Base-by-base conservation (phyloP, 2,329 filamentous ascomycete genomes). In the Fonsecaea multimorphosa region DNA sequence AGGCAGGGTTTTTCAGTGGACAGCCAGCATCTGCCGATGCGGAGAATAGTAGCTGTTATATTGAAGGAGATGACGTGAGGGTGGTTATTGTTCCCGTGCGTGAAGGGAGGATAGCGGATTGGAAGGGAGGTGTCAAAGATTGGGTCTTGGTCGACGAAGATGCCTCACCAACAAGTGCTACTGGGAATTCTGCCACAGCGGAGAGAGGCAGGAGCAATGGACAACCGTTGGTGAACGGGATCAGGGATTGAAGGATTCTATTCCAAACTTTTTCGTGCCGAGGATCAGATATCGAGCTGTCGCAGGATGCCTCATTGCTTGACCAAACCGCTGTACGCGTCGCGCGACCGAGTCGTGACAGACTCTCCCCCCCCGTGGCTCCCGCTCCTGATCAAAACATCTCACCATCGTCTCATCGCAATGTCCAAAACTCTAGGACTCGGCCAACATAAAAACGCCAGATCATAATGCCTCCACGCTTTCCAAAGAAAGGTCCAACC, bases 111-210 rank as follows among this genome's bases (percentile, higher is more conserved):
- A 96, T 96, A 73, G 93, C 91, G 70, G 95, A 97, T 77, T 97
- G 91, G 91, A 97, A 97, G 81, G 94, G 95, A n/a, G 87, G 88
- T 14, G 92, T 98, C 3, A 87, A 90, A 73, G 94, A 98, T 76
- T 98, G 87, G 87, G 69, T 73, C 31, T 70, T 83, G 64, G 75
- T 81, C 32, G 72, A 75, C 36, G 76, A 74, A 32, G 73, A 74
- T 54, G 73, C 64, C n/a, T 40, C 44, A 19, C 51, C 46, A n/a
- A 11, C 53, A 29, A 32, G 36, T n/a, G 53, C 22, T 61, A 67
- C 34, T n/a, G 52, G 49, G 40, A 34, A 58, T 32, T 22, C 16
- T 24, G 32, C 55, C n/a, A 16, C n/a, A 36, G 52, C 31, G 16
- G 27, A 57, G 46, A 60, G 69, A 66, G 69, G 69, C 46, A 46